phyloP scores from a whole-genome alignment of 75 land plant species.

The Pinus taeda region DNA sequence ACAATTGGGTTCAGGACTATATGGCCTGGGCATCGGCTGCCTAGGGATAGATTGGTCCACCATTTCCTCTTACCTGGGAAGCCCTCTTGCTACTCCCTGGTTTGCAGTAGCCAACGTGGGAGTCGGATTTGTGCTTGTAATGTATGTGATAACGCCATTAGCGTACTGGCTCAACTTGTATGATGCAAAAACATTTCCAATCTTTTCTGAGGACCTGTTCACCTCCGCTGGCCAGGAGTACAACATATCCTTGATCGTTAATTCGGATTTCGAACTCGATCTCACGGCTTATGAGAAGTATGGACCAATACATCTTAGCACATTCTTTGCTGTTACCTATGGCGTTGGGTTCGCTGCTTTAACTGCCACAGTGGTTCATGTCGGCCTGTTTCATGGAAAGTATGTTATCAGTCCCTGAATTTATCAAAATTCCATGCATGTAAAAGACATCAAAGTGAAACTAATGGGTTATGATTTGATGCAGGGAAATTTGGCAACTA shows the following conservation, averaged over 20 bases:
- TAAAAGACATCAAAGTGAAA: too few relatives aligned
- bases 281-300: conserved; percentile 14
- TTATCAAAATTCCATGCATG: too few relatives aligned
- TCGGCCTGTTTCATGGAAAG: conserved; percentile 30
- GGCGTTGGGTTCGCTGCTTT: conserved; percentile 32
- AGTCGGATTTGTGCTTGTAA: conserved; percentile 21
- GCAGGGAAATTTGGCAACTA: conserved; percentile 30
- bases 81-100: conserved; percentile 33
- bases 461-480: neutral
- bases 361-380: conserved; percentile 29
- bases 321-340: conserved; percentile 30
- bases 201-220: conserved; percentile 25
- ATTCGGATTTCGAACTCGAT: conserved; percentile 13
- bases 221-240: conserved; percentile 13
- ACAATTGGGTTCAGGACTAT: conserved; percentile 35
- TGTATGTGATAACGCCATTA: conserved; percentile 22
- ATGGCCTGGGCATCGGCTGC: conserved; percentile 33
- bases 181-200: conserved; percentile 35
- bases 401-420: neutral
- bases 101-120: conserved; percentile 30
- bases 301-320: conserved; percentile 20
- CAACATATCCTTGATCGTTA: conserved; percentile 16
- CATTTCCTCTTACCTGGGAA: conserved; percentile 24
- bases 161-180: conserved; percentile 21
- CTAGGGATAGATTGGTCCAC: conserved; percentile 32